phyloP scores from a whole-genome alignment of 768 basidiomycete species.

The Serendipita vermifera region DNA sequence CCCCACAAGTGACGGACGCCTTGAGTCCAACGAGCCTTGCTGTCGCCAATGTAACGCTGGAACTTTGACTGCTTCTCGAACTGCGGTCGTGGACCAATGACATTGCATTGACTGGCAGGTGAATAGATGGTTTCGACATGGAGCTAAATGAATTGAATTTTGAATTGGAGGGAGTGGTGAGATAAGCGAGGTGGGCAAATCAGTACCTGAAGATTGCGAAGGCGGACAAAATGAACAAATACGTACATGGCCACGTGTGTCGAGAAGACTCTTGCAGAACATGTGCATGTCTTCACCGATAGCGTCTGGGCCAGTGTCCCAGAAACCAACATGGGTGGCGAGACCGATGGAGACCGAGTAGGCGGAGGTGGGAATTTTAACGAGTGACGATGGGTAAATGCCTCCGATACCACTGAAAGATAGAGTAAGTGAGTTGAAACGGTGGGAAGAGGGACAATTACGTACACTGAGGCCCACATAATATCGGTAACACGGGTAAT shows the following conservation, averaged over 20 bases:
- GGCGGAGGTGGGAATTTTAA: slow-evolving; percentile 22
- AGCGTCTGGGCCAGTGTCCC: slow-evolving; percentile 20
- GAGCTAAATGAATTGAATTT: slow-evolving; percentile 3
- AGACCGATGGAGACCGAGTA: slow-evolving; percentile 19
- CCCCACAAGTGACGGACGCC: slow-evolving; percentile 21
- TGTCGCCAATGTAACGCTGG: slow-evolving; percentile 17
- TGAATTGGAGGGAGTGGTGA: background rate
- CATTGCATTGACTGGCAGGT: slow-evolving; percentile 21
- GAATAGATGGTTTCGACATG: slow-evolving; percentile 21
- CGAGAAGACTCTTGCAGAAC: slow-evolving; percentile 20
- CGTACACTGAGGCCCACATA: slow-evolving; percentile 10
- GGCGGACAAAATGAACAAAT: background rate
- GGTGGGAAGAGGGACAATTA: background rate
- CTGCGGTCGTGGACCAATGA: slow-evolving; percentile 17
- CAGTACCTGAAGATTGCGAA: background rate
- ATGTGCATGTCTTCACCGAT: slow-evolving; percentile 25
- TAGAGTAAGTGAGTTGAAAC: background rate
- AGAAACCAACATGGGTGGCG: slow-evolving; percentile 19
- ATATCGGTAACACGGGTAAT: slow-evolving; percentile 10
- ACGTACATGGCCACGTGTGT: slow-evolving; percentile 17
- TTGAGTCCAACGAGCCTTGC: slow-evolving; percentile 21
- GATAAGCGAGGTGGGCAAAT: background rate
- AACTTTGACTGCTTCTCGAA: slow-evolving; percentile 12
- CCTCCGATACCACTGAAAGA: slow-evolving; percentile 15
- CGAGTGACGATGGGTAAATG: slow-evolving; percentile 18